Base-by-base conservation (phyloP, 2,329 filamentous ascomycete genomes). In the Penicillium crustosum region DNA sequence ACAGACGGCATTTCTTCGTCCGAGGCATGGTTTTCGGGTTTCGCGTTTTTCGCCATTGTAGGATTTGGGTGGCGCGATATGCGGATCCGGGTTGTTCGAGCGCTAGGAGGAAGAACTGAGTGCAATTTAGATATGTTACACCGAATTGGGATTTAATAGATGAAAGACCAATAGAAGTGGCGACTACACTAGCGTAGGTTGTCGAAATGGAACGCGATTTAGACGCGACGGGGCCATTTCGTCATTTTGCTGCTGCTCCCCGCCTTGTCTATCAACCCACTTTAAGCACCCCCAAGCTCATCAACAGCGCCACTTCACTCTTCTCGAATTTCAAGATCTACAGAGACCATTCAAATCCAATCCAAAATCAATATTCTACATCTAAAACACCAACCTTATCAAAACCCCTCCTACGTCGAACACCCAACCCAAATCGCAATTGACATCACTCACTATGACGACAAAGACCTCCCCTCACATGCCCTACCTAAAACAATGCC, bases 401-500 rank as follows among this genome's bases (percentile, higher is more conserved):
- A 4, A 38, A 44, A 9, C 19, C 38, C 12, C 19, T 33, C 19
- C 36, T 10, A 39, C 21, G 38, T 44, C 21, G 53, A 44, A 33
- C 19, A 31, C 21, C 23, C 5, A 56, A 47, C 56, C 41, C 41
- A 58, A 33, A 36, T 42, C 13, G 23, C 49, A 41, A 42, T 29
- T 35, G 7, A 62, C 43, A 50, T 45, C 41, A 45, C 55, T 49
- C 62, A 62, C 56, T 25, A 67, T 66, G 65, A 48, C 64, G 48
- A 60, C 61, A 27, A 53, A 53, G 29, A 59, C 61, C 50, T 67
- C 73, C 50, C 65, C 69, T 25, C 77, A 78, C 60, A 59, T 72
- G 41, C 59, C 70, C 57, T 86, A 86, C 70, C 89, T 97, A 80
- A 83, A 80, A 54, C 79, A 88, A 55, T 91, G 91, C 38, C 84